These are phyloP conservation scores for Tetrahymena thermophila DNA, from an alignment of 73 alveolate species.

Conservation along the genomic window DNA sequence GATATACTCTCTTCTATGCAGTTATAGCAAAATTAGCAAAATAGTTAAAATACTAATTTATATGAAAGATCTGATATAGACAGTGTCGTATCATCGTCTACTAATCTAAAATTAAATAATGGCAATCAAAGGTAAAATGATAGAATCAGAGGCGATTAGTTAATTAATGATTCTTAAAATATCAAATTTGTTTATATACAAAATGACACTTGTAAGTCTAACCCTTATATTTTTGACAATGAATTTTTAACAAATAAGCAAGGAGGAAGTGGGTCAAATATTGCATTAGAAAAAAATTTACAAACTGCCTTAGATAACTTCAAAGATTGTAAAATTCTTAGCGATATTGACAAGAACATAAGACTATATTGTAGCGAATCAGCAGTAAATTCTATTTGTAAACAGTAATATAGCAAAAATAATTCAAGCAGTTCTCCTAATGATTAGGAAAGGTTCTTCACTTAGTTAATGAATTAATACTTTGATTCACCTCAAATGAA, in stretches of 20 bases:
- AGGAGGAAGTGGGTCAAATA: background rate
- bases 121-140: background rate
- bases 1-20: background rate
- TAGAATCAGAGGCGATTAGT: background rate
- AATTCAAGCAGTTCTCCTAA: background rate
- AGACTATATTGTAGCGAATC: background rate
- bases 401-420: background rate
- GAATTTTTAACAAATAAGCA: background rate
- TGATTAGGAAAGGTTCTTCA: background rate
- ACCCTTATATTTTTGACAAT: background rate
- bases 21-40: background rate
- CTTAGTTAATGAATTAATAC: background rate
- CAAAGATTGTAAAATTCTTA: background rate
- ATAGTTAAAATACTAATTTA: background rate
- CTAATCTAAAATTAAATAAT: background rate
- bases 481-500: background rate
- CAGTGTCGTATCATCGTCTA: background rate
- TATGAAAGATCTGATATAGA: background rate
- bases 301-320: background rate
- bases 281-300: background rate
- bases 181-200: background rate
- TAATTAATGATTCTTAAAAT: background rate
- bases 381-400: background rate
- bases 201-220: background rate
- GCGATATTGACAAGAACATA: background rate